Base-by-base conservation (phyloP, 2,329 filamentous ascomycete species). In the Phyllachora maydis region DNA sequence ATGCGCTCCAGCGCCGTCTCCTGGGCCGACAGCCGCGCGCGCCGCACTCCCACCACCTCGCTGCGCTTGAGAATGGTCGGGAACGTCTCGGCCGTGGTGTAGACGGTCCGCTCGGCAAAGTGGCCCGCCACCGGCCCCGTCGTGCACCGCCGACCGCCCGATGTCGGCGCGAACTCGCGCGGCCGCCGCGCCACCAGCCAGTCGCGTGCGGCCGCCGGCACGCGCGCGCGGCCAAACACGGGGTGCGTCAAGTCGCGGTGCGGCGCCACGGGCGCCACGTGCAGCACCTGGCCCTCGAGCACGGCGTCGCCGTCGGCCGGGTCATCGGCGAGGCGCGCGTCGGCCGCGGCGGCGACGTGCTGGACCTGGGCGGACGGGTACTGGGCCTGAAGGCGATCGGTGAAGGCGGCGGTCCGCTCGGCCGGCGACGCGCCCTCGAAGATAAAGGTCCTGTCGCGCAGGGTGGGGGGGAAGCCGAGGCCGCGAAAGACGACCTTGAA, bases 1-100 rank as follows among this genome's bases (percentile, higher is more conserved):
- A 88, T 85, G 10, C 85, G 71, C 43, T 95, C 85, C 30, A 95
- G 57, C 0, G 76, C 85, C n/a, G 81, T 83, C 46, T 93, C 76
- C 28, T 88, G 56, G 5, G 83, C 70, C 16, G 63, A 64, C 14
- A 93, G 55, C 8, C 59, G 59, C 11, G 81, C 45, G 23, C 73
- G 70, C 11, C 71, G 63, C 1, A 64, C 57, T 5, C 65, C 55
- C 9, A 90, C 50, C 29, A 95, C 76, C 48, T 93, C 83, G 35
- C 79, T 91, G 26, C 83, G 67, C 16, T 81, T 67, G 14, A 93
- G 53, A 23, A 95, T 90, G 2, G 83, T 93, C 1, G 85, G 88
- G 50, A 95, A 95, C 1, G 72, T 50, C 37, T 93, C 83, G 0
- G 71, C 72, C 1, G 82, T 85, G 0, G 69, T 76, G 43, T 81